Percentiles rank a stretch among this genome's conserved stretches.
Evolutionary conservation across 2,329 filamentous ascomycete species (phyloP).

Genomic region (Achaetomium macrosporum): DNA sequence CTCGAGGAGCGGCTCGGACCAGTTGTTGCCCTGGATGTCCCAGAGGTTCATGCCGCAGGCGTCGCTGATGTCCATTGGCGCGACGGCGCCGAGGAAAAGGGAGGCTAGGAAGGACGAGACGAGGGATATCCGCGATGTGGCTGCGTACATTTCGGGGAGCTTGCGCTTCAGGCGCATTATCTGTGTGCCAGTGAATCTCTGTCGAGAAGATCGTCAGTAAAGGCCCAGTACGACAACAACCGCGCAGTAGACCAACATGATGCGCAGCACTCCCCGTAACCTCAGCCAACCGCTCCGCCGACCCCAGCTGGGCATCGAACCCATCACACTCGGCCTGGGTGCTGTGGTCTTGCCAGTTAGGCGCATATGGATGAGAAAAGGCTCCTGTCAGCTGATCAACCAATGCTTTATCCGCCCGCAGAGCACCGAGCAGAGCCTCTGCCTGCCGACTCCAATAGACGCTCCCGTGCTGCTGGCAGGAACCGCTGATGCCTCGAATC

Average conservation of each 20-base stretch:
- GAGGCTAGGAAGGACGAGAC: conserved; percentile 95
- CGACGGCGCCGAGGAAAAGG: conserved; percentile 75
- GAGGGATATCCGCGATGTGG: conserved; percentile 80
- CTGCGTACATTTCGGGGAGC: conserved; percentile 72
- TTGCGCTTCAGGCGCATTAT: conserved; percentile 82
- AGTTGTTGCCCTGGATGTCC: conserved; percentile 71
- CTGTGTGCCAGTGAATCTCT: conserved; percentile 96
- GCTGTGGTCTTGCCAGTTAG: conserved; percentile 97
- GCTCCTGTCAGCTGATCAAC: conserved; percentile 66
- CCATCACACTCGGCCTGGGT: conserved; percentile 86
- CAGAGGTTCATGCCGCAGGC: conserved; percentile 96
- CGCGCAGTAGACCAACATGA: conserved; percentile 57
- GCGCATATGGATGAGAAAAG: conserved; percentile 80
- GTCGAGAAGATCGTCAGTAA: conserved; percentile 13
- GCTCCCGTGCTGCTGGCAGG: conserved; percentile 95
- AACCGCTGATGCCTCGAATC: conserved; percentile 79
- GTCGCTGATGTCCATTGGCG: conserved; percentile 88
- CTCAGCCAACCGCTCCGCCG: conserved; percentile 62
- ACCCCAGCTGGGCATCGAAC: conserved; percentile 70
- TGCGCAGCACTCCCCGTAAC: conserved; percentile 89
- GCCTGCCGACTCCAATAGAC: conserved; percentile 82
- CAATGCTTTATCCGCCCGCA: conserved; percentile 58
- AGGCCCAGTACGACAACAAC: background rate
- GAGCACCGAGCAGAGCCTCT: conserved; percentile 52
- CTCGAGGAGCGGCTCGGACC: conserved; percentile 68